phyloP scores from a whole-genome alignment of 1,284 basidiomycete species.

The Clitocybe nebularis region DNA sequence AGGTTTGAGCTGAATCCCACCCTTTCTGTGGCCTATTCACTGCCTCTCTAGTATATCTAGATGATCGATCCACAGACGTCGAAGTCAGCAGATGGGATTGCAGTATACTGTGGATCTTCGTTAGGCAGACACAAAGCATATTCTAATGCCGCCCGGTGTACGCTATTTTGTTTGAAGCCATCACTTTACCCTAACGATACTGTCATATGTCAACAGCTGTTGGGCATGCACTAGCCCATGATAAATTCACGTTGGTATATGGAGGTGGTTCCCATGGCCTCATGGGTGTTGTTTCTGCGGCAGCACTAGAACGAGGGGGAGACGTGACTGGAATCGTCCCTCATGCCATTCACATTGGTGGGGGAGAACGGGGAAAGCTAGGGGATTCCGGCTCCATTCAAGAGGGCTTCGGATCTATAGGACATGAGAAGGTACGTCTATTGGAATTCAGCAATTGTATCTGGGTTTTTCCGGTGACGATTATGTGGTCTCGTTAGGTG shows the following conservation, averaged over 20 bases:
- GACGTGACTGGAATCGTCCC: conserved; percentile 82
- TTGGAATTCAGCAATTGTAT: background rate
- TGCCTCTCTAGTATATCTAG: too few relatives aligned
- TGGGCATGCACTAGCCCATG: conserved; percentile 66
- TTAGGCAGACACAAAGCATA: conserved; percentile 60
- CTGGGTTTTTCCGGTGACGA: background rate
- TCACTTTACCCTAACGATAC: conserved; percentile 1
- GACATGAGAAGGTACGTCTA: conserved; percentile 37
- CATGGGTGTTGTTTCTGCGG: conserved; percentile 82
- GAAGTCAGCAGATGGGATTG: conserved; percentile 41
- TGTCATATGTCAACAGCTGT: conserved; percentile 45
- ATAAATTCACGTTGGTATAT: conserved; percentile 74
- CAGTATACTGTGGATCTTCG: conserved; percentile 81
- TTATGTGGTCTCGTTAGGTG: conserved; percentile 22
- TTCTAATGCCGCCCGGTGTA: conserved; percentile 66
- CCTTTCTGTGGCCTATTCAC: too few relatives aligned
- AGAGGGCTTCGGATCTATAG: background rate
- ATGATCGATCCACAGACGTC: too few relatives aligned
- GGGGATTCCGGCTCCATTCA: background rate
- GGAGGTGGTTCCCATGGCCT: conserved; percentile 83
- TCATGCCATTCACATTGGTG: conserved; percentile 64
- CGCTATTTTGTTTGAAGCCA: conserved; percentile 24
- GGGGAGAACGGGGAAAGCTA: conserved; percentile 55
- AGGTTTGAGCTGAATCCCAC: too few relatives aligned
- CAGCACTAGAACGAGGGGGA: conserved; percentile 67